A percentile compares a stretch with the other conserved stretches of the same genome.
These are phyloP conservation scores for Cryptococcus deneoformans DNA, from an alignment of 1,284 basidiomycete species.

Conservation along the genomic window DNA sequence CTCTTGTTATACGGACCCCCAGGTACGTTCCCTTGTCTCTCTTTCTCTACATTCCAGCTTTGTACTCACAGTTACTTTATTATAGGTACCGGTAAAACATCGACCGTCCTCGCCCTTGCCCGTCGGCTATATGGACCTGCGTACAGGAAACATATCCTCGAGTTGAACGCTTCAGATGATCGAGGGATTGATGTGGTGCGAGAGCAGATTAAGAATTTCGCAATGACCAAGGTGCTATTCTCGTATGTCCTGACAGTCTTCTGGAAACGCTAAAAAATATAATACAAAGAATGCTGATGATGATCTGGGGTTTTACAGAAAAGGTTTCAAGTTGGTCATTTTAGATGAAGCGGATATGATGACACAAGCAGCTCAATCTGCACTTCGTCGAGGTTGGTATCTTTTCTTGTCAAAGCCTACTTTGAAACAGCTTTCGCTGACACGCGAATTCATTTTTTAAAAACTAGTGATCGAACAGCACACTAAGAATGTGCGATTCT, in stretches of 20 bases:
- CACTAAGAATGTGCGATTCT: constrained; percentile 97
- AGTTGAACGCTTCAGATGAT: constrained; percentile 98
- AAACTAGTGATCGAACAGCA: constrained; percentile 89
- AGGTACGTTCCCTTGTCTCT: constrained; percentile 48
- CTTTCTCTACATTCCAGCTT: background rate
- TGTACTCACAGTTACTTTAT: too few species aligned
- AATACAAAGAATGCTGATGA: background rate
- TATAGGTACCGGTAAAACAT: constrained; percentile 86
- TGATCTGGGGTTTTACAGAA: constrained; percentile 51
- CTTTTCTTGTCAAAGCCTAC: background rate
- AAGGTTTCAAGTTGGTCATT: constrained; percentile 96
- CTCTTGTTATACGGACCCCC: constrained; percentile 97
- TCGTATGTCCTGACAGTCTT: constrained; percentile 39
- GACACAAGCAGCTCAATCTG: constrained; percentile 96
- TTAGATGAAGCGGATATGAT: constrained; percentile 99
- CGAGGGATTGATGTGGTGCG: constrained; percentile 97
- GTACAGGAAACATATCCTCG: constrained; percentile 87
- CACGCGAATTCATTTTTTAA: background rate
- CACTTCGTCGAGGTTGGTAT: constrained; percentile 69
- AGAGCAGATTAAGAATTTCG: constrained; percentile 98
- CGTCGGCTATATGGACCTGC: constrained; percentile 80
- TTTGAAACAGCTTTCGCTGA: background rate
- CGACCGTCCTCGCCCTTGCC: constrained; percentile 95
- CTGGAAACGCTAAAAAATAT: background rate
- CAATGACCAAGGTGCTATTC: constrained; percentile 86